Evolutionary conservation across 2,329 filamentous ascomycete species (phyloP).

Genomic region (Botrytis squamosa): DNA sequence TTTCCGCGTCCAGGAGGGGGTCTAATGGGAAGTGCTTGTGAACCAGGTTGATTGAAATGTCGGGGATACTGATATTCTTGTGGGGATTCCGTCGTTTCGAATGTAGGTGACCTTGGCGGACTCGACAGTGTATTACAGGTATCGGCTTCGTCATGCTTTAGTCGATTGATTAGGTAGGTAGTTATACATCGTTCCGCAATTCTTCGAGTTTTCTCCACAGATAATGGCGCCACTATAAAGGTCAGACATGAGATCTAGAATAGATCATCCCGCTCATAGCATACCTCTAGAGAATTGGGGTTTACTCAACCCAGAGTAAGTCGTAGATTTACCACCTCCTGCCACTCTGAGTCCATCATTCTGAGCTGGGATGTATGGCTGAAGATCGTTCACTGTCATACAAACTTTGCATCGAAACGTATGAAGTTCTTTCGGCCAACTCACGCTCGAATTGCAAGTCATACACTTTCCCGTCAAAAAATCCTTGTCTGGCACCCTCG

Average conservation of each 20-base stretch:
- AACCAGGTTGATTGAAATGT: not conserved
- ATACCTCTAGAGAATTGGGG: conserved; percentile 30
- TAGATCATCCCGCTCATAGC: not conserved
- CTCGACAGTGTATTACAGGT: not conserved
- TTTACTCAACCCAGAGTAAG: conserved; percentile 24
- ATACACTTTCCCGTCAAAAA: conserved; percentile 74
- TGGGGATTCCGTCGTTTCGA: not conserved
- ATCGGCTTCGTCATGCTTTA: conserved; percentile 39
- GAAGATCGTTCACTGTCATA: conserved; percentile 78
- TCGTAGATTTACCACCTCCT: conserved; percentile 26
- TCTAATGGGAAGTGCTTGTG: conserved; percentile 21
- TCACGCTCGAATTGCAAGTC: conserved; percentile 78
- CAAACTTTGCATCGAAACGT: conserved; percentile 83
- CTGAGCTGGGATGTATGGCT: conserved; percentile 40
- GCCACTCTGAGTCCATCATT: conserved; percentile 24
- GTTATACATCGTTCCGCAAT: conserved; percentile 57
- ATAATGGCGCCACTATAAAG: conserved; percentile 49
- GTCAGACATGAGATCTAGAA: not conserved
- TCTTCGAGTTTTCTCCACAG: conserved; percentile 56
- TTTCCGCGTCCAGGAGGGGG: conserved; percentile 4
- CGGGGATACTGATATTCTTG: conserved; percentile 9
- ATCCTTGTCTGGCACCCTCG: conserved; percentile 51
- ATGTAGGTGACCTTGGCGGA: conserved; percentile 11
- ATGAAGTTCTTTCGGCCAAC: conserved; percentile 71
- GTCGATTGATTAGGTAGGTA: conserved; percentile 47